Conservation (phyloP, 257 asterid genomes). For the Rhazya stricta region DNA sequence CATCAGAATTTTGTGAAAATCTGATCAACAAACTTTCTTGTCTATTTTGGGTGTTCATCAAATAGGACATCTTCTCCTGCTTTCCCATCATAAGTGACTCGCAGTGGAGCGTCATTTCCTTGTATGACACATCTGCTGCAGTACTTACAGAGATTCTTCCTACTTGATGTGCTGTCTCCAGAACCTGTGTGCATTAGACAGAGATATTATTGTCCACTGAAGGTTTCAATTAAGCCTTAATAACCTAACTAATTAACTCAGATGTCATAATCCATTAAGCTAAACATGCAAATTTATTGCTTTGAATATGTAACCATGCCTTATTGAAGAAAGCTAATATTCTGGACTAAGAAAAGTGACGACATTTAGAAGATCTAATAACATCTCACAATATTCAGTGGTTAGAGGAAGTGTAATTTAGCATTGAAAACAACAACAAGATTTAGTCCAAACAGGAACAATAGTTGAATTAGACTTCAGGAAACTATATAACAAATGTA, state of each 20-base stretch:
- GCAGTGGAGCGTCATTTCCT: constrained; percentile 51
- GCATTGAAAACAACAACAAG: neutral
- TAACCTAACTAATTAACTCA: neutral
- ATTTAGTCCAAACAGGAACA: neutral
- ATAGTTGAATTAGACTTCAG: neutral
- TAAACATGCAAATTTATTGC: neutral
- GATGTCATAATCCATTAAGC: neutral
- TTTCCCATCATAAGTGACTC: constrained; percentile 70
- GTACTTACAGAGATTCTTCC: constrained; percentile 25
- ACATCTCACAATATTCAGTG: neutral
- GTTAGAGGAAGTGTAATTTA: neutral
- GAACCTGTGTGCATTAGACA: constrained; percentile 37
- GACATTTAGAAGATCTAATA: neutral
- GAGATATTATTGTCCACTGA: neutral
- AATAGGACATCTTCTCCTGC: constrained; percentile 67
- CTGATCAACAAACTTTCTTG: constrained; percentile 45
- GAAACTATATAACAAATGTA: neutral
- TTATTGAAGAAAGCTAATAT: neutral
- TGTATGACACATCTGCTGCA: constrained; percentile 22
- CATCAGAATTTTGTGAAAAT: constrained; percentile 39
- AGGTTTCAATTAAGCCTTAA: neutral
- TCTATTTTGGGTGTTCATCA: constrained; percentile 46
- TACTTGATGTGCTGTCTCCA: constrained; percentile 32
- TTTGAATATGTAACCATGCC: neutral
- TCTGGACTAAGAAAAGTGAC: neutral